Base-by-base conservation (phyloP, 2,329 filamentous ascomycete genomes). In the Pseudogymnoascus sp. region DNA sequence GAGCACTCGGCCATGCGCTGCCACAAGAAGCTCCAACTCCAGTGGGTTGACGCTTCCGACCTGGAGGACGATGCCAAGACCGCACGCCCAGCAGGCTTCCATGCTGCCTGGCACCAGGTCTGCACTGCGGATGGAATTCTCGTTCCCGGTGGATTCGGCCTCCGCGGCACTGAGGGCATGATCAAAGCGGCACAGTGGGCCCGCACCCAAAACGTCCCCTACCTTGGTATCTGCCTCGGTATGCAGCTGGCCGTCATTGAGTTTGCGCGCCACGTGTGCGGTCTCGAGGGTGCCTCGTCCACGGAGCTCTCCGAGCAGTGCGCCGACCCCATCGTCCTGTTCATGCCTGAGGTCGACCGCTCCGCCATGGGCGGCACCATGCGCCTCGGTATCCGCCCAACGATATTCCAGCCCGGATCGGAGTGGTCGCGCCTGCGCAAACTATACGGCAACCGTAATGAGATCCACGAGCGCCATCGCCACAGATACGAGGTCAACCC, bases 221-320 rank as follows among this genome's bases (percentile, higher is more conserved):
- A 89, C 76, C 82, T 97, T 0, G 94, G 94, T 64, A 89, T 97
- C 66, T 97, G 93, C 73, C 80, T 97, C 22, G 92, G 92, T 63
- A 91, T 96, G 87, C 94, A 97, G 74, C 83, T 96, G 55, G 92
- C 93, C 19, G 91, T 96, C 55, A 89, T 97, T 68, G 92, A 97
- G 75, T 91, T 86, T 69, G 91, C 92, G 1, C 86, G 92, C 42
- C 86, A 91, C 67, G 79, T 93, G 1, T 89, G 86, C 75, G 84
- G 83, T 28, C 80, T 92, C 65, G 74, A 76, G 3, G 75, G 79
- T 45, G 71, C 72, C 12, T 66, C 61, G 14, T 73, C 71, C 1
- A 64, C 65, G 6, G 72, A 74, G 58, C 61, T 73, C 2, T 64
- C 66, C n/a, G 73, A 75, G 8, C 63, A 73, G 14, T 67, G 64